Evolutionary conservation across 768 basidiomycete species (phyloP).

Genomic region (Galerina marginata): DNA sequence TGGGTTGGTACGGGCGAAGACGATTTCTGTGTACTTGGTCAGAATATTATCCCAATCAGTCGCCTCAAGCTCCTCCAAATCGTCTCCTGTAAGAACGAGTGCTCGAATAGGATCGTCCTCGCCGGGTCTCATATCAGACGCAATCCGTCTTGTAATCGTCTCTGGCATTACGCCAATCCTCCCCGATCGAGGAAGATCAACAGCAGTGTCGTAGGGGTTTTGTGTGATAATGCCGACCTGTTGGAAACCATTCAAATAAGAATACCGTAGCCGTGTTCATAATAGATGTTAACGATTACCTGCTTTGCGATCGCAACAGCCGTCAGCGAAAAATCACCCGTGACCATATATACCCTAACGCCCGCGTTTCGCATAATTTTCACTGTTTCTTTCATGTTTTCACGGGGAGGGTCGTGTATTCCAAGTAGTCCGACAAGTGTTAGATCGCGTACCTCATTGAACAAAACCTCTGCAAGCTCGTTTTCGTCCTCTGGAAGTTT

Average conservation of each 20-base stretch:
- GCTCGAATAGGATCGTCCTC: conserved; percentile 42
- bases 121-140: conserved; percentile 37
- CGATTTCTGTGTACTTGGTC: conserved; percentile 46
- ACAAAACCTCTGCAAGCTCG: conserved; percentile 41
- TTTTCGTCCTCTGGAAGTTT: conserved; percentile 9
- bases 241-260: not conserved
- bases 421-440: conserved; percentile 57
- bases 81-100: conserved; percentile 51
- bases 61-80: conserved; percentile 39
- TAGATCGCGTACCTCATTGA: conserved; percentile 40
- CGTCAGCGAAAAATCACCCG: conserved; percentile 60
- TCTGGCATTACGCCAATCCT: not conserved
- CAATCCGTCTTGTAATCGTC: conserved; percentile 8
- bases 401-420: conserved; percentile 60
- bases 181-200: not conserved
- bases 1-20: conserved; percentile 60
- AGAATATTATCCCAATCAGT: conserved; percentile 47
- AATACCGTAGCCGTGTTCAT: not conserved
- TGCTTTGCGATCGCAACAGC: conserved; percentile 55
- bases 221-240: conserved; percentile 49
- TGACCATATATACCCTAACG: conserved; percentile 60
- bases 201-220: conserved; percentile 33
- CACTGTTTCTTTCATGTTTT: conserved; percentile 53
- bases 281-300: conserved; percentile 33
- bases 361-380: conserved; percentile 53